Evolutionary conservation across 208 protist genomes (phyloP), one percentile per base, ranked within the genome.

Genomic region (Trypanosoma theileri): DNA sequence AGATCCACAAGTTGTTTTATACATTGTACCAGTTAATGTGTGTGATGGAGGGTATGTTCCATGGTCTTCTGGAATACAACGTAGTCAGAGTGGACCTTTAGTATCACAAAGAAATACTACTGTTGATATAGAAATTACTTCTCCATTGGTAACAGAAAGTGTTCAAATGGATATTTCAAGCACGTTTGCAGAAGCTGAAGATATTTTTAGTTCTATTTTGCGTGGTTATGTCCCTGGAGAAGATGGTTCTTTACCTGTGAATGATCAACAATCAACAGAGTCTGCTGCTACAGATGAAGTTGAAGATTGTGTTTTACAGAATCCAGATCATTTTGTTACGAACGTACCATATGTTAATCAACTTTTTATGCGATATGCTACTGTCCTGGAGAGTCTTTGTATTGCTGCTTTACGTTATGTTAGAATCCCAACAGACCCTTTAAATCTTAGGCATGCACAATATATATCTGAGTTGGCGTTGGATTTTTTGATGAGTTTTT

Each of bases 401-500:
- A 73, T 93, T 50, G 87, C 84, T n/a, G 78, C 84, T 42, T 70
- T 87, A 57, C 82, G 82, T 11, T 93, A 89, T 56, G 72, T 90
- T 22, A 59, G 70, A 40, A 75, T 74, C 40, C 87, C 87, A 0
- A 58, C 72, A 59, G 82, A 93, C 52, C 62, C 62, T 31, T 66
- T 79, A 14, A 85, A 90, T 65, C 70, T 82, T 14, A 72, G 72
- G 35, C 77, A 90, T 50, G 87, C 80, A 6, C 77, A 85, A 35
- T 52, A 52, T 24, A 85, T 81, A 12, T 77, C 81, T 0, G 67
- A 71, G 55, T 59, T 66, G 44, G 77, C 84, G 21, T 64, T 90
- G 16, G 76, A 89, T 59, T 93, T 87, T 55, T 53, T 93, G 52
- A 71, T 86, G 31, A 71, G 72, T 51, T 93, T 93, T 51, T 74